These are phyloP conservation scores for Aspergillus vadensis DNA, from an alignment of 2,329 filamentous ascomycete genomes.

Conservation along the genomic window DNA sequence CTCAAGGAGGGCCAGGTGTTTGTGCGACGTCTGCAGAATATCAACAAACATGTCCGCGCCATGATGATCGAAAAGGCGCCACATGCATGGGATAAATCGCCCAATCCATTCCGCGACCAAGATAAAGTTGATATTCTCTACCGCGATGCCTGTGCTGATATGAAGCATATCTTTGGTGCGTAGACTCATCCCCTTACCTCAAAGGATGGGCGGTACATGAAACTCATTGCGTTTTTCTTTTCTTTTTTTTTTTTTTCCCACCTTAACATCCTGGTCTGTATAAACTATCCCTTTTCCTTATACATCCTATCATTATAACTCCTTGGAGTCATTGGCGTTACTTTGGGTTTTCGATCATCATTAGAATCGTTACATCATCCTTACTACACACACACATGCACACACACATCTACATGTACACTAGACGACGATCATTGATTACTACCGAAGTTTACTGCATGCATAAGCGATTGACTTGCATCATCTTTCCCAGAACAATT, in stretches of 20 bases:
- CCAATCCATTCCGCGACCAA: slow-evolving; percentile 52
- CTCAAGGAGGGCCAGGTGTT: slow-evolving; percentile 59
- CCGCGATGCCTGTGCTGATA: slow-evolving; percentile 45
- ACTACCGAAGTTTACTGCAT: no score
- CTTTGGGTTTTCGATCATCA: not conserved
- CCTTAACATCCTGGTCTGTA: not conserved
- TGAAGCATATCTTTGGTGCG: slow-evolving; percentile 45
- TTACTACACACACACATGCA: not conserved
- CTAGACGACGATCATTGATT: not conserved
- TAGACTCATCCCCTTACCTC: not conserved
- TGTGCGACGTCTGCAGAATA: slow-evolving; percentile 41
- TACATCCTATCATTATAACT: not conserved
- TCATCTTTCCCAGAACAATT: not conserved
- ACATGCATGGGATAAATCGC: slow-evolving; percentile 54
- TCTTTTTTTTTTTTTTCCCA: no score
- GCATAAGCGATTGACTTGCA: not conserved
- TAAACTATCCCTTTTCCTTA: not conserved
- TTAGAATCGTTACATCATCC: not conserved
- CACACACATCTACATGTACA: not conserved
- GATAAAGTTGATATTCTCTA: slow-evolving; percentile 46
- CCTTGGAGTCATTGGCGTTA: not conserved
- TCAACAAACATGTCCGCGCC: slow-evolving; percentile 48
- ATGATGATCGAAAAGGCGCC: slow-evolving; percentile 50
- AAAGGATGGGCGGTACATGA: no score
- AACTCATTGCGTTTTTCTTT: not conserved